phyloP scores from a whole-genome alignment of 139 green algal genomes.

The Chlamydomonas sp. region DNA sequence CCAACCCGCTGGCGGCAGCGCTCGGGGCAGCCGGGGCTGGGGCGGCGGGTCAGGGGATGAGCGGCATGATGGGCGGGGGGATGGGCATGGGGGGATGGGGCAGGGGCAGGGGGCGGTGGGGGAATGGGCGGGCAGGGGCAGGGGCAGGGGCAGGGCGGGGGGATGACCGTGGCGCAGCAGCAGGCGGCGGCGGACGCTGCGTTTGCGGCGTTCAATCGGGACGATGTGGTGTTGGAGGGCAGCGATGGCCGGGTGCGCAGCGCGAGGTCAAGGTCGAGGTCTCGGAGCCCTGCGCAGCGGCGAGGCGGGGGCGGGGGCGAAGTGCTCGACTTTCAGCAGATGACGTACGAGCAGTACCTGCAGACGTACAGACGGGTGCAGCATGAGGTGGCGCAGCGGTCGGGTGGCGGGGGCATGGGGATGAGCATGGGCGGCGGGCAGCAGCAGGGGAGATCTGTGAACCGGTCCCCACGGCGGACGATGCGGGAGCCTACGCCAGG shows the following conservation, averaged over 20 bases:
- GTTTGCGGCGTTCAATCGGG: conserved; percentile 11
- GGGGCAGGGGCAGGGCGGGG: not conserved
- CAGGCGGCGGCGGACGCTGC: conserved; percentile 1
- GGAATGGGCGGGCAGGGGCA: not conserved
- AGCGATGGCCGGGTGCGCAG: conserved; percentile 26
- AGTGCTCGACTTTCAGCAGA: conserved; percentile 46
- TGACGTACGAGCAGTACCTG: conserved; percentile 70
- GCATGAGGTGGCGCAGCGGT: conserved; percentile 7
- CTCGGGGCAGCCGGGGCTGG: not conserved
- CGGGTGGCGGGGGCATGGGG: not conserved
- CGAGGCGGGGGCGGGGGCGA: not conserved
- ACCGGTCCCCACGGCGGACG: conserved; percentile 2
- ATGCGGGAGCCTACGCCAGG: conserved; percentile 15
- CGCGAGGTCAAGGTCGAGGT: conserved; percentile 4
- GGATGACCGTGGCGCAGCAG: not conserved
- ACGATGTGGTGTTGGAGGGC: conserved; percentile 27
- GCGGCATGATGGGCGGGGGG: not conserved
- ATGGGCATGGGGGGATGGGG: not conserved
- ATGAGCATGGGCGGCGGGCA: not conserved
- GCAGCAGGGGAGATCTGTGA: not conserved
- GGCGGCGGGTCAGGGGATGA: not conserved
- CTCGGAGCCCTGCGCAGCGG: conserved; percentile 28
- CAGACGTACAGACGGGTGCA: conserved; percentile 52
- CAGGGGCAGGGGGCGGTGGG: not conserved
- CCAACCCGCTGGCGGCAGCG: not conserved